Evolutionary conservation across 805 yeast genomes (phyloP).

Genomic region (Kurtzmaniella fragi): DNA sequence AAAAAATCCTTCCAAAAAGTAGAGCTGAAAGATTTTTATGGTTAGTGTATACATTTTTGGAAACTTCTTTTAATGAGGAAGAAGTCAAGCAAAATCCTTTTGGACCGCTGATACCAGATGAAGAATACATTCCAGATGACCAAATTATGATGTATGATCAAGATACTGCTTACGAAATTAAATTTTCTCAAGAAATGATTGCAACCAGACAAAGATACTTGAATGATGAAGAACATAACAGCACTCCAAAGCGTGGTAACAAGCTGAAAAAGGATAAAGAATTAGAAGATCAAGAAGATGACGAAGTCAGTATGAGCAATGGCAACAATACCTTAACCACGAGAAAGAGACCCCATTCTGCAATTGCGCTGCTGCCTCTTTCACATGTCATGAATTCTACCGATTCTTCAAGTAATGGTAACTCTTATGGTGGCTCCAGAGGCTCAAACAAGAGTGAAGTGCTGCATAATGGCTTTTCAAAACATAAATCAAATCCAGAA

Average conservation of each 20-base stretch:
- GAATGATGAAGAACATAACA: slow-evolving; percentile 34
- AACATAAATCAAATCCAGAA: background rate
- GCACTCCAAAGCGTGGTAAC: slow-evolving; percentile 27
- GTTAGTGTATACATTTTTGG: slow-evolving; percentile 76
- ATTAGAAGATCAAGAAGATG: slow-evolving; percentile 7
- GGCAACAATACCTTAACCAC: too few relatives aligned
- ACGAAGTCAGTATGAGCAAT: slow-evolving; percentile 1
- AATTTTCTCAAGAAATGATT: slow-evolving; percentile 46
- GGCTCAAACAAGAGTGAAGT: slow-evolving; percentile 2
- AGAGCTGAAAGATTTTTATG: slow-evolving; percentile 76
- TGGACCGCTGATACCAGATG: slow-evolving; percentile 38
- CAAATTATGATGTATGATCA: slow-evolving; percentile 30
- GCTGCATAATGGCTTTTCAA: background rate
- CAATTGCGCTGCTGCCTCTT: too few relatives aligned
- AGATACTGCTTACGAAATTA: slow-evolving; percentile 46
- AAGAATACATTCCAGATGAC: slow-evolving; percentile 23
- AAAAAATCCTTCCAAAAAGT: slow-evolving; percentile 54
- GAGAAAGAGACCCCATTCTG: too few relatives aligned
- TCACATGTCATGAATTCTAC: too few relatives aligned
- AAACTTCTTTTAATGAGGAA: slow-evolving; percentile 57
- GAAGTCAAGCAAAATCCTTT: slow-evolving; percentile 57
- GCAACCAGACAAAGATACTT: slow-evolving; percentile 35
- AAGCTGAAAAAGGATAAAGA: slow-evolving; percentile 22
- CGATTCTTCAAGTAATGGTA: too few relatives aligned
- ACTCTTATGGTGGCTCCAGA: too few relatives aligned